Evolutionary conservation across 2,329 filamentous ascomycete species (phyloP), one percentile per base, ranked within the genome.

Genomic region (Hypoxylon sp.): DNA sequence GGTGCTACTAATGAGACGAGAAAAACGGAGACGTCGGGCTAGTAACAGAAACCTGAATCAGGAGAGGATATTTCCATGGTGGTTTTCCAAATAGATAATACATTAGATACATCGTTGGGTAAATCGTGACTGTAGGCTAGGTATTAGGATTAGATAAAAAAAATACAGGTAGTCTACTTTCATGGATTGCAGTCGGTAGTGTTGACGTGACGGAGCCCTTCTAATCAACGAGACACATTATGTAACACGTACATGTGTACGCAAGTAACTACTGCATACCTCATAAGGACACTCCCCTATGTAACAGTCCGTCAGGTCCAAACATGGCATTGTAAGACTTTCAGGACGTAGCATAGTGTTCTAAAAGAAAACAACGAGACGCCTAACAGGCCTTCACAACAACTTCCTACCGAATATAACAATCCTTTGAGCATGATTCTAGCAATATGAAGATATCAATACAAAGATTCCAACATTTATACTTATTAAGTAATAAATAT

Each of bases 21-120:
- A 24, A 70, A 60, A 35, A 52, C 62, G 17, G 47, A 46, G 19
- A 42, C 66, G 39, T 71, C 72, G 61, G 67, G 64, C 44, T 71
- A 60, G 24, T 71, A 33, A 22, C 22, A 4, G 46, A 44, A 29
- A 31, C 10, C 6, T 13, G 14, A 11, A 44, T 46, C 33, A n/a
- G 42, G 31, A 47, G 22, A 52, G 31, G 39, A 33, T 11, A 14
- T 35, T 46, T 33, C 9, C n/a, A 46, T 42, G 44, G 24, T n/a
- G 35, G 31, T 22, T 54, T 22, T 26, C 5, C 14, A 42, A n/a
- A 39, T 33, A 14, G 17, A 37, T 24, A 53, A 29, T 19, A 46
- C n/a, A 10, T 46, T 37, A 29, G n/a, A 50, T 33, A 33, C 48
- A 39, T 35, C n/a, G 14, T 57, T 63, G 13, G 14, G 56, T 53